These are phyloP conservation scores for Colletotrichum lini DNA, from an alignment of 2,329 filamentous ascomycete species.

Conservation along the genomic window DNA sequence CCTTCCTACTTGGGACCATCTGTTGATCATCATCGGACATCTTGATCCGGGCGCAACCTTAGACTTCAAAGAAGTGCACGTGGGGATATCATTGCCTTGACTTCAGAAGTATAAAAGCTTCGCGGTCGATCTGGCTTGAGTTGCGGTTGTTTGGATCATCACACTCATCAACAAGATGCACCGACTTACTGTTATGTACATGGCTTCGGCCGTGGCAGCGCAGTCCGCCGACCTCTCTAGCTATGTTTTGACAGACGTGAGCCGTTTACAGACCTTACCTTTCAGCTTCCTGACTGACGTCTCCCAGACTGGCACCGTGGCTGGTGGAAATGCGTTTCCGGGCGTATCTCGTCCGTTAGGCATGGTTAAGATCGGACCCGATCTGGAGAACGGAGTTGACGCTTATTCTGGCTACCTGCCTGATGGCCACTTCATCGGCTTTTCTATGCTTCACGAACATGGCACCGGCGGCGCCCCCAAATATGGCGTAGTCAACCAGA, in stretches of 20 bases:
- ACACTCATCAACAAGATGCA: conserved; percentile 9
- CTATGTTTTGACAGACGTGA: conserved; percentile 55
- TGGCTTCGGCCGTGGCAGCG: conserved; percentile 22
- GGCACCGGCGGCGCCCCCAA: conserved; percentile 79
- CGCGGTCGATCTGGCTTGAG: neutral
- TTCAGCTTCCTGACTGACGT: conserved; percentile 14
- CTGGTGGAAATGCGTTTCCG: conserved; percentile 65
- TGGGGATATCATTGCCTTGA: neutral
- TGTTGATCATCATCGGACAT: conserved; percentile 3
- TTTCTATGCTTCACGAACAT: conserved; percentile 76
- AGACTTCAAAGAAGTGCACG: neutral
- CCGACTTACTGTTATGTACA: conserved; percentile 14
- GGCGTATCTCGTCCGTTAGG: conserved; percentile 64
- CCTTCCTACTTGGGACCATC: conserved; percentile 10
- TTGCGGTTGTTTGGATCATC: neutral
- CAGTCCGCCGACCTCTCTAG: conserved; percentile 48
- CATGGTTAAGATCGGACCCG: conserved; percentile 65
- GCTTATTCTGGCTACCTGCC: conserved; percentile 68
- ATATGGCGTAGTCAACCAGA: conserved; percentile 76
- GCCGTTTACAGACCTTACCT: conserved; percentile 30
- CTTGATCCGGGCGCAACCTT: conserved; percentile 11
- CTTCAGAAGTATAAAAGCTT: neutral
- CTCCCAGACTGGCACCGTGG: conserved; percentile 59
- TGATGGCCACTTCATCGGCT: conserved; percentile 69
- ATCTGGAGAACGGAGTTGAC: conserved; percentile 63